Base-by-base conservation (phyloP, 768 basidiomycete genomes). In the Coprinellus micaceus region DNA sequence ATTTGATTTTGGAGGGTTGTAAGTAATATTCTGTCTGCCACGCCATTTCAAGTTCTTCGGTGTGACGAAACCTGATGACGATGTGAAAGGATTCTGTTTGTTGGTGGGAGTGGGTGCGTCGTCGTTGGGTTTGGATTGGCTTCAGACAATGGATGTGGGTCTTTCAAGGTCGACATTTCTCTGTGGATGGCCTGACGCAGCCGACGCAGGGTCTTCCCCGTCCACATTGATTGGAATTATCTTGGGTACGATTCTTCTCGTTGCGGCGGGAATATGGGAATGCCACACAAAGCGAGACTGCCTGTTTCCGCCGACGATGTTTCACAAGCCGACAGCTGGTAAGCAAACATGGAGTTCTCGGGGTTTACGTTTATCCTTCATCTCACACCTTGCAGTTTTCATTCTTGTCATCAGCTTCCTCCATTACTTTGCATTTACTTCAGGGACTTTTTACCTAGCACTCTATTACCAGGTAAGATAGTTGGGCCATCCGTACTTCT, bases 371-470 rank as follows among this genome's bases (percentile, higher is more conserved):
- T n/a, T n/a, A 39, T 56, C 54, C 33, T 58, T 53, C 63, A 65
- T 39, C 63, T 59, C 29, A 62, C 37, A 60, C 36, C 33, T 30
- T 52, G 52, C 61, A 92, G 89, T 84, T 59, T 77, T 79, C 56
- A 76, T 89, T 45, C 80, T 93, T 29, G 50, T 83, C 17, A 77
- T 89, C 57, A 82, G 82, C 17, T 91, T 92, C 72, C 76, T 93
- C 53, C 91, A 93, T 68, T 91, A 90, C 65, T 79, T 92, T 59
- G 84, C 84, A 15, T 94, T 91, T 69, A 92, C 82, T 60, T 82
- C 91, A 29, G 91, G 89, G 48, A 93, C 91, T 4, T 94, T 89
- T 72, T 94, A 91, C 71, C 82, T 94, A 45, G 88, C 90, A 0
- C 69, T 93, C 22, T 93, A 84, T 68, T 92, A 82, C 70, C 91